Evolutionary conservation across 306 rosid genomes (phyloP).

Genomic region (Vicia villosa): DNA sequence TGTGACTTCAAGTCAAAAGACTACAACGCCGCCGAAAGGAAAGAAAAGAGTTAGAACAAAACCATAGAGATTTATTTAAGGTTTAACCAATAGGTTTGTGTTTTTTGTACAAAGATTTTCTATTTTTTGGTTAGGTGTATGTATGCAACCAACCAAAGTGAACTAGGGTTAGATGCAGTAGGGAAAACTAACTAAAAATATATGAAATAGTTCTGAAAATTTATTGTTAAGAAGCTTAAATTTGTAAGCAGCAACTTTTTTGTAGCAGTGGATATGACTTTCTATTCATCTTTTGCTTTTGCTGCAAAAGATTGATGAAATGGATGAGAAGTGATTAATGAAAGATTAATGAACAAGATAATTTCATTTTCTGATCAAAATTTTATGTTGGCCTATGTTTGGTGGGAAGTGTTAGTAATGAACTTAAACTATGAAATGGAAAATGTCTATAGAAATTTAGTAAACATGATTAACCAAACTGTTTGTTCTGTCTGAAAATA

Average conservation of each 20-base stretch:
- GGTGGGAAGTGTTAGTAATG: neutral
- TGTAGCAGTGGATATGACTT: neutral
- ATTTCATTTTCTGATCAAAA: neutral
- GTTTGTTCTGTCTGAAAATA: neutral
- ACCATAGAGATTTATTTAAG: constrained; percentile 19
- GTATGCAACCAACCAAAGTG: constrained; percentile 24
- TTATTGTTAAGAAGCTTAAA: neutral
- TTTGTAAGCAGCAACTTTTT: constrained; percentile 12
- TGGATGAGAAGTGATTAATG: neutral
- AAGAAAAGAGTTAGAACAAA: constrained; percentile 58
- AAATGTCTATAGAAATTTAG: neutral
- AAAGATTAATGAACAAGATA: neutral
- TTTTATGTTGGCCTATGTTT: neutral
- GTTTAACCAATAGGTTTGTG: neutral
- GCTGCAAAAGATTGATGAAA: neutral
- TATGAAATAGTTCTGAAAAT: constrained; percentile 28
- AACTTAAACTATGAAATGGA: neutral
- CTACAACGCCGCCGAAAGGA: constrained; percentile 46
- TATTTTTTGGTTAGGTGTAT: constrained; percentile 15
- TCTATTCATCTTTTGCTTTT: neutral
- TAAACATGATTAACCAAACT: neutral
- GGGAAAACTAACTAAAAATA: constrained; percentile 26
- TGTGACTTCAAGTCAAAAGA: constrained; percentile 35
- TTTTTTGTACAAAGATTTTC: constrained; percentile 40
- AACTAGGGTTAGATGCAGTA: constrained; percentile 3